Base-by-base conservation (phyloP, 2,329 filamentous ascomycete genomes). In the Colletotrichum sp. region DNA sequence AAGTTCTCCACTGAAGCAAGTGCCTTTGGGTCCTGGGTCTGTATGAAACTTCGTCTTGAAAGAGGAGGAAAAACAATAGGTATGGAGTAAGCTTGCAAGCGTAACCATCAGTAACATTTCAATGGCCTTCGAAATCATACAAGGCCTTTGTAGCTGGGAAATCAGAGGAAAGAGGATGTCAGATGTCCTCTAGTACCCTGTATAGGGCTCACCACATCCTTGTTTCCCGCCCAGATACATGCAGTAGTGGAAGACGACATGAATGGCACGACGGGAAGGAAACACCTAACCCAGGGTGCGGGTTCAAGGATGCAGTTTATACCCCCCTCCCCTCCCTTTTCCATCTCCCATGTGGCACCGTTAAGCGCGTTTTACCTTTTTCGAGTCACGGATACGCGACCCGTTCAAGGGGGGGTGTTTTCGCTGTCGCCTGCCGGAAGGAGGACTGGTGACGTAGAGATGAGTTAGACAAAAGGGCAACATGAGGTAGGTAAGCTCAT, bases 401-500 rank as follows among this genome's bases (percentile, higher is more conserved):
- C 26, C 64, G 12, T 32, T 52, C 44, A 52, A 21, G 44, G 44
- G 44, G 44, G 44, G 44, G n/a, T n/a, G 44, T 12, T 21, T 21
- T 52, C n/a, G 44, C 24, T 49, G 24, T 21, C 52, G 36, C 9
- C 52, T 32, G 52, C 49, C 70, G 49, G 63, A 32, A 24, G 2
- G 55, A 34, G 13, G 26, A 39, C 15, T 28, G 21, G 71, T 74
- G 71, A 74, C 71, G 71, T 74, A 74, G 66, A 57, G 21, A 55
- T 57, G 59, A 34, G 39, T 30, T 70, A 13, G 28, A 24, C 26
- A 59, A 30, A 4, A 26, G 55, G 16, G 13, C 55, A 28, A 21
- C 12, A 5, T 52, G 21, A 52, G 9, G 63, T 30, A 30, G 24
- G 28, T 13, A 21, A n/a, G 36, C 24, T 39, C 60, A 62, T 62